Evolutionary conservation across 2,329 filamentous ascomycete genomes (phyloP).

Genomic region (Dothidotthia symphoricarpi): DNA sequence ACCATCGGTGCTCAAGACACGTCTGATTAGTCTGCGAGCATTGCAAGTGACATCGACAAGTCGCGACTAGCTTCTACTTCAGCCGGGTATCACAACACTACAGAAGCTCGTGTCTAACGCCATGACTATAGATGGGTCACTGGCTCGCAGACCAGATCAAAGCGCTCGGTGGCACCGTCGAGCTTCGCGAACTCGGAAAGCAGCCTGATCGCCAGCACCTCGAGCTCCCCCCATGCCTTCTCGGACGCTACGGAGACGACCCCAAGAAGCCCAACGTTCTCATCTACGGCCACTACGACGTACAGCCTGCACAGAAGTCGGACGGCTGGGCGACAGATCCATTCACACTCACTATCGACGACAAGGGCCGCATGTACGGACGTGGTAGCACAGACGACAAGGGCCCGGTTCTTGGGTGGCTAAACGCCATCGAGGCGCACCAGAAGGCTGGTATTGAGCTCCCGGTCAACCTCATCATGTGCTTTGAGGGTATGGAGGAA

Average conservation of each 20-base stretch:
- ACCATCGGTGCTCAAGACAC: too few relatives aligned
- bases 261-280: slow-evolving; percentile 91
- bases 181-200: slow-evolving; percentile 83
- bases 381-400: slow-evolving; percentile 97
- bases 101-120: slow-evolving; percentile 1
- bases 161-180: slow-evolving; percentile 78
- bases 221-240: slow-evolving; percentile 86
- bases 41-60: too few relatives aligned
- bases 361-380: slow-evolving; percentile 93
- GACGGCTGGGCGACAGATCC: slow-evolving; percentile 97
- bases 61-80: too few relatives aligned
- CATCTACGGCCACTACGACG: slow-evolving; percentile 98
- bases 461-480: slow-evolving; percentile 97
- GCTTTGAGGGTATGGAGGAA: slow-evolving; percentile 99
- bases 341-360: slow-evolving; percentile 82
- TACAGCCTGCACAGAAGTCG: slow-evolving; percentile 88
- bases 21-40: too few relatives aligned
- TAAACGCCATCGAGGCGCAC: slow-evolving; percentile 97
- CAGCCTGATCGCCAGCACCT: slow-evolving; percentile 89
- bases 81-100: not conserved
- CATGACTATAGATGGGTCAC: slow-evolving; percentile 69
- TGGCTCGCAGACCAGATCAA: slow-evolving; percentile 83
- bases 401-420: slow-evolving; percentile 92
- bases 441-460: slow-evolving; percentile 92
- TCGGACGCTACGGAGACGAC: slow-evolving; percentile 89